Percentiles rank a stretch among this genome's conserved stretches.
These are phyloP conservation scores for Candida maesae DNA, from an alignment of 805 yeast genomes.

Conservation along the genomic window DNA sequence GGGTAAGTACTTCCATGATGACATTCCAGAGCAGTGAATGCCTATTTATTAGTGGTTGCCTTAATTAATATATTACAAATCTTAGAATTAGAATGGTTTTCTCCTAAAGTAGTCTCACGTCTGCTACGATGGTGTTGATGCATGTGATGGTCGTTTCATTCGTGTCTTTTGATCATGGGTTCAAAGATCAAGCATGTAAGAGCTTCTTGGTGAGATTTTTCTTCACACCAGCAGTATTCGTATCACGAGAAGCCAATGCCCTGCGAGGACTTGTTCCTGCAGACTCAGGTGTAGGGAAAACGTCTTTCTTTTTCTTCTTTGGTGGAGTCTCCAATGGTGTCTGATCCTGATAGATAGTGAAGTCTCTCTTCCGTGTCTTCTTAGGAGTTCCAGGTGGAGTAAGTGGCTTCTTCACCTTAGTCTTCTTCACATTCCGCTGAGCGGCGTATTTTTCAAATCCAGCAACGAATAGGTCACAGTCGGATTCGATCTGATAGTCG, in stretches of 20 bases:
- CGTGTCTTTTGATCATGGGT: too few relatives aligned
- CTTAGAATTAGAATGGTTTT: neutral
- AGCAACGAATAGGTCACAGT: slow-evolving; percentile 78
- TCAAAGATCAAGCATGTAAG: too few relatives aligned
- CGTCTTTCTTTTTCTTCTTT: neutral
- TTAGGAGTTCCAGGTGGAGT: slow-evolving; percentile 34
- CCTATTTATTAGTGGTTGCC: neutral
- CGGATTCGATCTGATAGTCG: slow-evolving; percentile 75
- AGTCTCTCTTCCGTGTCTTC: slow-evolving; percentile 14
- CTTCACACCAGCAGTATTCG: too few relatives aligned
- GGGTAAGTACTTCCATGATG: slow-evolving; percentile 94
- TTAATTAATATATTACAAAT: neutral
- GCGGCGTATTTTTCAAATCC: slow-evolving; percentile 25
- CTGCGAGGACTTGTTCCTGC: too few relatives aligned
- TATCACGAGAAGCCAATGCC: too few relatives aligned
- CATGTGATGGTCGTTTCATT: too few relatives aligned
- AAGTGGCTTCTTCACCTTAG: slow-evolving; percentile 8
- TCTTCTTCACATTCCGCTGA: slow-evolving; percentile 1
- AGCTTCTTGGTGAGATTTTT: too few relatives aligned
- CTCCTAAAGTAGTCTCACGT: too few relatives aligned
- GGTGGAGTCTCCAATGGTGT: neutral
- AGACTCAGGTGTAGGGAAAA: neutral
- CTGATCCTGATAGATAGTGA: neutral
- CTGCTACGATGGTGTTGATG: too few relatives aligned
- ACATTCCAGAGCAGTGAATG: slow-evolving; percentile 56